Evolutionary conservation across 1,284 basidiomycete genomes (phyloP).

Genomic region (Trametes hirsuta): DNA sequence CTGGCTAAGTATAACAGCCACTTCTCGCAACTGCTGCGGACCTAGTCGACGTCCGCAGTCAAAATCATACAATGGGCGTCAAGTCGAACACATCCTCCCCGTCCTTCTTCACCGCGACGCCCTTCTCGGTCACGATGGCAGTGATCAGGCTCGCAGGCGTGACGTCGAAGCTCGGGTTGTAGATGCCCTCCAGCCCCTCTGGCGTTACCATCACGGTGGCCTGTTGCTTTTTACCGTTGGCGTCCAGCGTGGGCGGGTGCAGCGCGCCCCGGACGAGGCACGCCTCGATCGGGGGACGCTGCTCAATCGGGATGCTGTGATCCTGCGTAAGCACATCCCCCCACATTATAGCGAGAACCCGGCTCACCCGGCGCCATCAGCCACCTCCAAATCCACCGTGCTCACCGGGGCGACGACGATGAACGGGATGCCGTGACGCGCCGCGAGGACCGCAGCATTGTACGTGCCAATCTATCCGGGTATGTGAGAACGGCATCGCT

Average conservation of each 20-base stretch:
- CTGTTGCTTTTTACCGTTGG: conserved; percentile 52
- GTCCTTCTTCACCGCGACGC: conserved; percentile 69
- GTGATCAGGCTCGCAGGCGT: conserved; percentile 84
- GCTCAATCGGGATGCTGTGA: conserved; percentile 87
- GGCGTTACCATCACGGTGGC: conserved; percentile 79
- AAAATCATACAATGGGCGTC: conserved; percentile 46
- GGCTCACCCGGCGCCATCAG: conserved; percentile 70
- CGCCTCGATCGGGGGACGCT: conserved; percentile 84
- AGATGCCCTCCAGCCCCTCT: conserved; percentile 65
- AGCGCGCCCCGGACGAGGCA: conserved; percentile 82
- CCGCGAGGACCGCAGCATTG: conserved; percentile 87
- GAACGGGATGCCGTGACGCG: conserved; percentile 84
- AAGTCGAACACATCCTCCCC: conserved; percentile 60
- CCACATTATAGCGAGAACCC: background rate
- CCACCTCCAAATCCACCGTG: conserved; percentile 83
- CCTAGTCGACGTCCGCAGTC: conserved; percentile 8
- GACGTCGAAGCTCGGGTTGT: conserved; percentile 94
- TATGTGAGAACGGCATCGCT: background rate
- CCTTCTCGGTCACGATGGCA: conserved; percentile 90
- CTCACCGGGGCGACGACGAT: conserved; percentile 90
- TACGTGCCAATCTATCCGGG: conserved; percentile 79
- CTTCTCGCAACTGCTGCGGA: conserved; percentile 2
- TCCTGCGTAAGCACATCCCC: background rate
- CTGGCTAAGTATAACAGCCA: background rate
- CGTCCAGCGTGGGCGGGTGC: conserved; percentile 50